These are phyloP conservation scores for Glonium stellatum DNA, from an alignment of 495 filamentous ascomycete species.

Conservation along the genomic window DNA sequence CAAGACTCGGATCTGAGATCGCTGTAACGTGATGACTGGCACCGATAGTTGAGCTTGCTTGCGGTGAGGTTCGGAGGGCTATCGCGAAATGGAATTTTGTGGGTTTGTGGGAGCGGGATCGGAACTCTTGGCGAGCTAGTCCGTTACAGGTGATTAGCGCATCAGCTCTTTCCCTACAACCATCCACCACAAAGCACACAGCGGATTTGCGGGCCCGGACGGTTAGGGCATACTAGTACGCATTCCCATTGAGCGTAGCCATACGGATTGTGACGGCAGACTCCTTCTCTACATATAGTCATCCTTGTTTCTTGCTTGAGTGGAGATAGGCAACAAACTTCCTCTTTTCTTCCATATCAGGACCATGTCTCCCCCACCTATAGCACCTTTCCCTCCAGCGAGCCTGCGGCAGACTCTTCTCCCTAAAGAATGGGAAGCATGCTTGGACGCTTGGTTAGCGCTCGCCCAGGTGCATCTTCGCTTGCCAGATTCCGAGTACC, in stretches of 20 bases:
- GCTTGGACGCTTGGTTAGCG: conserved; percentile 68
- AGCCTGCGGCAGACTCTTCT: conserved; percentile 57
- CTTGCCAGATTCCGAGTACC: conserved; percentile 48
- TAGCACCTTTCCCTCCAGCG: conserved; percentile 70
- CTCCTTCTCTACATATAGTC: neutral
- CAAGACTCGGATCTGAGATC: conserved; percentile 53
- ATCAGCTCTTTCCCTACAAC: neutral
- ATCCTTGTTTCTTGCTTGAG: neutral
- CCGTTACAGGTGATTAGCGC: conserved; percentile 34
- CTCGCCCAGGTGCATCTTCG: conserved; percentile 58
- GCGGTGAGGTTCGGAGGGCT: conserved; percentile 33
- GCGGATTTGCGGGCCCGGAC: too few relatives aligned
- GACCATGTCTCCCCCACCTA: conserved; percentile 50
- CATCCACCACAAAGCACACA: neutral
- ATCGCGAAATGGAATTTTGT: conserved; percentile 20
- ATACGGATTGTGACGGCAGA: neutral
- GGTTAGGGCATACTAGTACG: too few relatives aligned
- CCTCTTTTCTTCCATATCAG: neutral
- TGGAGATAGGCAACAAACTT: neutral
- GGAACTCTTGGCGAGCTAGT: conserved; percentile 34
- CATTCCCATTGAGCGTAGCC: too few relatives aligned
- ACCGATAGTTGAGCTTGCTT: conserved; percentile 14
- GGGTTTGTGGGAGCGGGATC: conserved; percentile 13
- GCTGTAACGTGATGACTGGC: conserved; percentile 41
- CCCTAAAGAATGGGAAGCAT: conserved; percentile 68